Percentiles rank a stretch among this genome's conserved stretches.
Conservation (phyloP, 139 green algal species). For the Chlorella sp. region DNA sequence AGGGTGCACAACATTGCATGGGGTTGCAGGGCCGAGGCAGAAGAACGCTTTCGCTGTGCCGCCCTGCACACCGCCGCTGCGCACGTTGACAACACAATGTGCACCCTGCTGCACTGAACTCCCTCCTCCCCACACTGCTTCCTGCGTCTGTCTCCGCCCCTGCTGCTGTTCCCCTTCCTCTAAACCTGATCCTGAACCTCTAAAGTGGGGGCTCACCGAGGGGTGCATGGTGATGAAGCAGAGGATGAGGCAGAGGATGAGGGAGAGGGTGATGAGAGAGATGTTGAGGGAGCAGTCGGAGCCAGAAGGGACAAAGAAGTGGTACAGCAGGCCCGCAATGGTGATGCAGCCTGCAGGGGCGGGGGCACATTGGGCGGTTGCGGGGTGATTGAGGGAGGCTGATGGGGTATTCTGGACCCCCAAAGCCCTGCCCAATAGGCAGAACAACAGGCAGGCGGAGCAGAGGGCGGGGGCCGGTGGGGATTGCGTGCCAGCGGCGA, state of each 20-base stretch:
- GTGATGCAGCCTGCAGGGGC: constrained; percentile 47
- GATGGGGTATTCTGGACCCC: no score
- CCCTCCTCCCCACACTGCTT: neutral
- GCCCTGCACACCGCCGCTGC: no score
- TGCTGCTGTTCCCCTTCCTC: no score
- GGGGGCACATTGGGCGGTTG: neutral
- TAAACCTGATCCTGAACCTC: neutral
- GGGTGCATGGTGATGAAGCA: constrained; percentile 72
- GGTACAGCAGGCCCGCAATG: constrained; percentile 80
- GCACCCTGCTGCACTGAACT: neutral
- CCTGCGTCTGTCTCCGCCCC: no score
- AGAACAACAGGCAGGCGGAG: no score
- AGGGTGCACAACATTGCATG: neutral
- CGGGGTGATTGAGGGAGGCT: no score
- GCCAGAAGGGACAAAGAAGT: constrained; percentile 87
- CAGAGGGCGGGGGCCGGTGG: neutral
- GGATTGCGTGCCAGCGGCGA: no score
- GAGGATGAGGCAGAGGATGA: constrained; percentile 79
- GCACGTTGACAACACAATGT: no score
- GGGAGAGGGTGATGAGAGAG: constrained; percentile 78
- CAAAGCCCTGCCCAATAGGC: no score
- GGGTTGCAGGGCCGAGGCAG: neutral
- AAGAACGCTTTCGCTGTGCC: no score
- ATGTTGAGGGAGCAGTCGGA: constrained; percentile 91
- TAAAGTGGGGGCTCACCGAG: constrained; percentile 16